Evolutionary conservation across 2,329 filamentous ascomycete genomes (phyloP), one percentile per base, ranked within the genome.

Genomic region (Apiospora malaysiana): DNA sequence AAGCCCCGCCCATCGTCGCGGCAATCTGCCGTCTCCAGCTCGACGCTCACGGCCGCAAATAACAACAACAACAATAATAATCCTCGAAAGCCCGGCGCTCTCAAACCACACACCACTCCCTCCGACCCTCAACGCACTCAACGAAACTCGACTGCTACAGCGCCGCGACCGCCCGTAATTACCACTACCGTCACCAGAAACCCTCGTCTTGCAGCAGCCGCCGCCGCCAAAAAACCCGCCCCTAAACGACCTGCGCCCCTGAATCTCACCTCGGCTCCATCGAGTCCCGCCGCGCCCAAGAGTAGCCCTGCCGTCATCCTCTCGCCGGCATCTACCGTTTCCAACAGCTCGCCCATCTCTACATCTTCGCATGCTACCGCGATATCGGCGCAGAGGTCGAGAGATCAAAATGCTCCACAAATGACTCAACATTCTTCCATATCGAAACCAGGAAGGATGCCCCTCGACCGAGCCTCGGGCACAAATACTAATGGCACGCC

Each of bases 401-500:
- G 78, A 72, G 79, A 82, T 75, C 81, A 83, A 79, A 81, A 85
- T 85, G 83, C 78, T 76, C 74, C 76, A 71, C 74, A 72, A 69
- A 71, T 77, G 71, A 74, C 76, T 59, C 72, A 74, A 73, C 74
- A 69, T 68, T 69, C 68, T 72, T 68, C 79, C 74, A 75, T 76
- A 75, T 71, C 78, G 75, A 77, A 77, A 76, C 72, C 70, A 71
- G 74, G 73, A 76, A 80, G 74, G 71, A 83, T 83, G 82, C 79
- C 80, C 70, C 76, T 78, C 73, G 81, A 83, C 49, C 82, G 87
- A 85, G 82, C 85, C 84, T 69, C 70, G 73, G 83, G 82, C 81
- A 83, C 84, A 80, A 82, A 82, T 77, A 81, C 80, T 79, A 84
- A 84, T 78, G 83, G 85, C 77, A 86, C 86, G 75, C 89, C 91